Evolutionary conservation across 441 rosid species (phyloP).

Genomic region (Raphanus hybrid): DNA sequence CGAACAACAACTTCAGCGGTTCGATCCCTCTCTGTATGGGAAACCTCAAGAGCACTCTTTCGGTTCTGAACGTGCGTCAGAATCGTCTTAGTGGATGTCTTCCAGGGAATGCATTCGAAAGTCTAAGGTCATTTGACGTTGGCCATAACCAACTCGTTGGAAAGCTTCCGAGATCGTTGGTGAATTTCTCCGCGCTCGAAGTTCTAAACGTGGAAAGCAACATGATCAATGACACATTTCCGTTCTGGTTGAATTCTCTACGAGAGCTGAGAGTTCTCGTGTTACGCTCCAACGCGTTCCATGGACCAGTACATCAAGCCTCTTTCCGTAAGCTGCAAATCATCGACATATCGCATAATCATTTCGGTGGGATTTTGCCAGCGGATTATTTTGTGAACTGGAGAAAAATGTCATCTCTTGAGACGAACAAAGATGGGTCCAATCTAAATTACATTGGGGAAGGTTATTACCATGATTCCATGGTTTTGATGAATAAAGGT

Average conservation of each 20-base stretch:
- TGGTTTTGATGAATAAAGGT: not conserved
- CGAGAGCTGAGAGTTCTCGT: constrained; percentile 51
- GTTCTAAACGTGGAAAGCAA: constrained; percentile 57
- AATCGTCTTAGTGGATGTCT: constrained; percentile 45
- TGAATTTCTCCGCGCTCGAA: constrained; percentile 44
- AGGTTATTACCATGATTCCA: not conserved
- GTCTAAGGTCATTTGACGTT: constrained; percentile 47
- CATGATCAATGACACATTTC: constrained; percentile 49
- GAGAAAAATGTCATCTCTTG: not conserved
- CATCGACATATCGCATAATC: constrained; percentile 59
- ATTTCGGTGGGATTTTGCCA: constrained; percentile 42
- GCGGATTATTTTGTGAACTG: constrained; percentile 5
- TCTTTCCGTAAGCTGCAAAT: constrained; percentile 55
- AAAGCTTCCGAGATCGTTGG: constrained; percentile 48
- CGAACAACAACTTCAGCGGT: constrained; percentile 45
- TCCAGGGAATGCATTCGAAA: constrained; percentile 34
- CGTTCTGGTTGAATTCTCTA: constrained; percentile 47
- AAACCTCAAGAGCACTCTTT: constrained; percentile 15
- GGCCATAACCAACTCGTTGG: constrained; percentile 49
- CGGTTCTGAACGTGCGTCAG: constrained; percentile 48
- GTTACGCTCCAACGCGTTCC: constrained; percentile 50
- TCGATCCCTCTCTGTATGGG: constrained; percentile 47
- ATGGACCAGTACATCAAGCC: constrained; percentile 38
- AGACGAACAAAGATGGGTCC: not conserved
- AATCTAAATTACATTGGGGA: not conserved